Conservation (phyloP, 768 basidiomycete genomes). For the Psilocybe sp. region DNA sequence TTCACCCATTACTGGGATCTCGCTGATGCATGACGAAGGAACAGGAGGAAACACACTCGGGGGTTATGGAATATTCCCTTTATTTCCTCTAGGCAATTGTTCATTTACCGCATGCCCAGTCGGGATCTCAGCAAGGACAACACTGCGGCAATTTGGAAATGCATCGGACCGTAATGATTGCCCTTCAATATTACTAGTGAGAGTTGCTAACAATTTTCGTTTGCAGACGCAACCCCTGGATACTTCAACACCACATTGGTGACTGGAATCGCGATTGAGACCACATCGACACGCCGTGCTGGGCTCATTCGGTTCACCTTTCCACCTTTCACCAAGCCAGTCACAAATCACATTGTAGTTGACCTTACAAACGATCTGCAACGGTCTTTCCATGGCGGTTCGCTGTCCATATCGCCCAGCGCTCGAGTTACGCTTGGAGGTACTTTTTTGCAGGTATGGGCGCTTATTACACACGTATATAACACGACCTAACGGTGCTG, state of each 20-base stretch:
- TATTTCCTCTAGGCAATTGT: conserved; percentile 44
- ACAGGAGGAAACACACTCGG: conserved; percentile 50
- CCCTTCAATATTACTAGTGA: background rate
- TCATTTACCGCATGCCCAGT: conserved; percentile 41
- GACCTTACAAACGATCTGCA: conserved; percentile 44
- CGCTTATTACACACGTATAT: background rate
- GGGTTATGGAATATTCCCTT: conserved; percentile 50
- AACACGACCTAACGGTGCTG: background rate
- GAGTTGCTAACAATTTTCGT: background rate
- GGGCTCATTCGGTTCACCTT: conserved; percentile 62
- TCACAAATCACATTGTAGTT: conserved; percentile 48
- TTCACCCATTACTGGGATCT: conserved; percentile 41
- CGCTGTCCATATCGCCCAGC: conserved; percentile 26
- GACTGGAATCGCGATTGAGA: conserved; percentile 48
- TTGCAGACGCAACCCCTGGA: conserved; percentile 41
- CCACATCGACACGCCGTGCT: conserved; percentile 58
- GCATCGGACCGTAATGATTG: conserved; percentile 4
- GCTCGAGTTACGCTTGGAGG: conserved; percentile 39
- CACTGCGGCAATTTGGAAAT: conserved; percentile 26
- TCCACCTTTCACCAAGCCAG: conserved; percentile 28
- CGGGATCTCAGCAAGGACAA: conserved; percentile 34
- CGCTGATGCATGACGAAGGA: conserved; percentile 53
- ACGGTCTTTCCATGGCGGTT: conserved; percentile 46
- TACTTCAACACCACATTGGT: conserved; percentile 48
- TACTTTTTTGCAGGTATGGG: conserved; percentile 40